Percentiles rank a stretch among this genome's conserved stretches.
Conservation (phyloP, 164 flowering plant species). For the Stephania cephalantha region DNA sequence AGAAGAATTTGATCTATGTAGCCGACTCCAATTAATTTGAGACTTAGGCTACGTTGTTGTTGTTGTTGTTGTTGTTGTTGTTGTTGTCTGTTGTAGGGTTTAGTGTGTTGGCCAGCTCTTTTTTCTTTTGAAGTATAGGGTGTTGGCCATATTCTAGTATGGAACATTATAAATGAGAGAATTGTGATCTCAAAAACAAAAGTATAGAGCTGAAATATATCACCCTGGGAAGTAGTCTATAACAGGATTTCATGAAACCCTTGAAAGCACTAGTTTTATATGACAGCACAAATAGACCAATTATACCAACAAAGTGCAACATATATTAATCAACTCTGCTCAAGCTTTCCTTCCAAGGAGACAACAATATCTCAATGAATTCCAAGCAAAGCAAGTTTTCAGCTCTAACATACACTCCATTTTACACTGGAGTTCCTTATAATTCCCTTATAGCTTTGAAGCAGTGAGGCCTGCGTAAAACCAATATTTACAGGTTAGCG, state of each 20-base stretch:
- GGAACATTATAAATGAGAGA: too few species aligned
- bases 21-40: too few species aligned
- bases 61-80: too few species aligned
- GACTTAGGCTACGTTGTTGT: too few species aligned
- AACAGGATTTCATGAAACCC: not conserved
- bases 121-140: too few species aligned
- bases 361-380: not conserved
- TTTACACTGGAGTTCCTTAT: not conserved
- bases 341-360: not conserved
- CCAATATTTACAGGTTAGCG: not conserved
- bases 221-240: not conserved
- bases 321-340: not conserved
- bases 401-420: not conserved
- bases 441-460: constrained; percentile 26
- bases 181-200: too few species aligned
- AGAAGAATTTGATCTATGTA: too few species aligned
- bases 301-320: not conserved
- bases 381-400: not conserved
- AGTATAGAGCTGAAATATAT: not conserved
- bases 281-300: not conserved
- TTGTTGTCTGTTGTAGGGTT: too few species aligned
- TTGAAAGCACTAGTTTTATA: not conserved
- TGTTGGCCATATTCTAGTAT: not conserved
- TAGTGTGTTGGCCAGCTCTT: too few species aligned
- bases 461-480: constrained; percentile 37